Evolutionary conservation across 2,329 filamentous ascomycete species (phyloP).

Genomic region (Alternaria atra): DNA sequence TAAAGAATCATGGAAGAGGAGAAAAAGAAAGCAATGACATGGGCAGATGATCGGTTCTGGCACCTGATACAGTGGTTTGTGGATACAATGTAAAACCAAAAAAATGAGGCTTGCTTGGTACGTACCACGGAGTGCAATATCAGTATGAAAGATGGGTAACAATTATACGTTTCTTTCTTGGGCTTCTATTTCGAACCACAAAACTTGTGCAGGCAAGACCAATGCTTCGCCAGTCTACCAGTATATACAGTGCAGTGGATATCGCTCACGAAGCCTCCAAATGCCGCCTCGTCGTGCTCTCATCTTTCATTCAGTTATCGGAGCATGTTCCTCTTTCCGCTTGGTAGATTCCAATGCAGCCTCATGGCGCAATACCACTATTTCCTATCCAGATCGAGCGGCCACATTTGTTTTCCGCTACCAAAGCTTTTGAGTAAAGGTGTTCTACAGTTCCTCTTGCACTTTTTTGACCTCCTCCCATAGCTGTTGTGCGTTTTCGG

Average conservation of each 20-base stretch:
- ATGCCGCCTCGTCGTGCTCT: constrained; percentile 2
- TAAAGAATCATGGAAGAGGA: not conserved
- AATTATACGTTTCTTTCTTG: not conserved
- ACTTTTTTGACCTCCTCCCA: constrained; percentile 36
- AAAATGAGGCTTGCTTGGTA: not conserved
- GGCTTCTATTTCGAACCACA: not conserved
- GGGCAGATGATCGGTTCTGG: not conserved
- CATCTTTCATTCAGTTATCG: not conserved
- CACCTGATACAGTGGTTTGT: not conserved
- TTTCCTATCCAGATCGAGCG: not conserved
- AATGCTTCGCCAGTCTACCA: not conserved
- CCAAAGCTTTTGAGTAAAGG: constrained; percentile 14
- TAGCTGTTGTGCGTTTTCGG: constrained; percentile 34
- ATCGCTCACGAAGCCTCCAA: not conserved
- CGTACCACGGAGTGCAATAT: not conserved
- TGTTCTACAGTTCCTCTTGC: constrained; percentile 34
- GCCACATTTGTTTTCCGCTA: not conserved
- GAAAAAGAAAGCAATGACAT: not conserved
- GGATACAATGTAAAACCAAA: not conserved
- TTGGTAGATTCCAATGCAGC: not conserved
- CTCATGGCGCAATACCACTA: not conserved
- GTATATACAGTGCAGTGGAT: not conserved
- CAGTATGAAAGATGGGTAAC: not conserved
- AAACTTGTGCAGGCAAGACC: not conserved
- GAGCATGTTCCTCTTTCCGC: not conserved